Evolutionary conservation across 1,284 basidiomycete species (phyloP), one percentile per base, ranked within the genome.

Genomic region (Omphalotus olearius): DNA sequence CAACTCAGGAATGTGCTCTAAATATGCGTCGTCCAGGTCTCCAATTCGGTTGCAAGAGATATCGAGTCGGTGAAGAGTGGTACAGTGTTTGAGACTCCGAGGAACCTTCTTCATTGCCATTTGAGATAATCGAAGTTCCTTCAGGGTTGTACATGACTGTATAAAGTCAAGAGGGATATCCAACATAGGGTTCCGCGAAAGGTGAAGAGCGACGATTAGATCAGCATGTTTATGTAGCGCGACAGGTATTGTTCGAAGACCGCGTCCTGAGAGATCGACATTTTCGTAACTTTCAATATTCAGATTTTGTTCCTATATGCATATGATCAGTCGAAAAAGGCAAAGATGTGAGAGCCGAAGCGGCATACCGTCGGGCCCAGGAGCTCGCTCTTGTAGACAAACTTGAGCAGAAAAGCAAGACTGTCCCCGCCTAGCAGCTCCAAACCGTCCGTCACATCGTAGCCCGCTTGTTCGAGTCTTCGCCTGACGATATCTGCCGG

Each of bases 101-200:
- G 96, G 96, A 0, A 99, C 88, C 55, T 89, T 86, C 71, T 98
- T 98, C 74, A 98, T 87, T 11, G 92, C 91, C 85, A 98, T 94
- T 60, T 93, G 85, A n/a, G 88, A 88, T 50, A 99, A 75, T 7
- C 88, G 83, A 46, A 99, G 81, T 62, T 96, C 93, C 47, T 87
- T 85, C 26, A 99, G 78, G 4, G 75, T 82, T 2, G 81, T 83
- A 64, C 94, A 98, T 17, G 28, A 4, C 68, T 98, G 92, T 47
- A 98, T 88, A 66, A 99, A 99, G 70, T 99, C 97, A 45, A 93
- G 82, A 0, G 97, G 97, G 35, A 99, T 86, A 66, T 99, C 96
- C 50, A 95, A 82, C 81, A 97, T 93, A 1, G 96, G 94, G 64
- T 99, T 99, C 53, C 90, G 84, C 2, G 94, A 96, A 6, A 99